Evolutionary conservation across 805 yeast genomes (phyloP).

Genomic region (Alloascoidea africana): DNA sequence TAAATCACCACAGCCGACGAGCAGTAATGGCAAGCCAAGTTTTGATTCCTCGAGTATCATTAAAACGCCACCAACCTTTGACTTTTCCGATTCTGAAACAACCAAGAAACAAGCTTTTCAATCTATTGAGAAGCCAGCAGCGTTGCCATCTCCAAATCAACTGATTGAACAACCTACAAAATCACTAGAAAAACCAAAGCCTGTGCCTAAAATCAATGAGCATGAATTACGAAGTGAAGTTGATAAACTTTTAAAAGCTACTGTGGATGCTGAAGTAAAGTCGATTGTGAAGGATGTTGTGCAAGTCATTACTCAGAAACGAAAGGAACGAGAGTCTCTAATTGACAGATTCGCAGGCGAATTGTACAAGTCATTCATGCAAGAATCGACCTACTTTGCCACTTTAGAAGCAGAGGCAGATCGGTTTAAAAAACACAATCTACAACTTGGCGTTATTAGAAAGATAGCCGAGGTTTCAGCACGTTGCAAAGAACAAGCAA

Average conservation of each 20-base stretch:
- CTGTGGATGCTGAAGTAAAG: background rate
- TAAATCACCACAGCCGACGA: too few relatives aligned
- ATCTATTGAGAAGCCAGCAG: too few relatives aligned
- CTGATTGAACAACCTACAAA: background rate
- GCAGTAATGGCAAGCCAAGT: background rate
- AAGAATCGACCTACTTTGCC: slow-evolving; percentile 10
- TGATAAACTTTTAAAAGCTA: background rate
- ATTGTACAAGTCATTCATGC: slow-evolving; percentile 6
- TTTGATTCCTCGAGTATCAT: background rate
- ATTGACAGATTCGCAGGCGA: background rate
- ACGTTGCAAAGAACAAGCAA: background rate
- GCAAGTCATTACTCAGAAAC: background rate
- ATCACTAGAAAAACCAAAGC: background rate
- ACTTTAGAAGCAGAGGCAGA: slow-evolving; percentile 16
- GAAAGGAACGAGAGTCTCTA: background rate
- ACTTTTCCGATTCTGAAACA: background rate
- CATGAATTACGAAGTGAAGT: background rate
- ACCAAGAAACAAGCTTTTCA: too few relatives aligned
- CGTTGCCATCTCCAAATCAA: slow-evolving; percentile 8
- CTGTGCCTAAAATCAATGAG: background rate
- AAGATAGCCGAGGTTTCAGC: background rate
- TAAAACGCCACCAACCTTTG: background rate
- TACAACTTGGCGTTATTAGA: background rate
- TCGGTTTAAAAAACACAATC: slow-evolving; percentile 11
- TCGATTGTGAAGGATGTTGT: slow-evolving; percentile 7